Percentiles rank a stretch among this genome's conserved stretches.
These are phyloP conservation scores for Ustilago trichophora DNA, from an alignment of 1,284 basidiomycete species.

Conservation along the genomic window DNA sequence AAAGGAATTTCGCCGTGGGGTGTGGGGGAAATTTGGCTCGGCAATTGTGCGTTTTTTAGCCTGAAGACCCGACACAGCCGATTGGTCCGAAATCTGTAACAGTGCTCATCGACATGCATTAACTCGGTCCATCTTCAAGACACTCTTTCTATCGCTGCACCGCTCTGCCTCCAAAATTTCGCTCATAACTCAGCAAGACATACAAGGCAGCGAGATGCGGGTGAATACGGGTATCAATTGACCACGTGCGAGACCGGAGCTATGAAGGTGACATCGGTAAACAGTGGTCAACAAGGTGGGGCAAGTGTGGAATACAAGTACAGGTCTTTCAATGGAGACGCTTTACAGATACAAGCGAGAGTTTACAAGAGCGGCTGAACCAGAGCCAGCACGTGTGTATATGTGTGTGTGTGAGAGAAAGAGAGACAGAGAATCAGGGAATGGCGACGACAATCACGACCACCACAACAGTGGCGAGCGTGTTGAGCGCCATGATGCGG, in stretches of 20 bases:
- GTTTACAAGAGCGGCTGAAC: too few relatives aligned
- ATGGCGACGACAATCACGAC: slow-evolving; percentile 41
- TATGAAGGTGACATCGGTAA: slow-evolving; percentile 9
- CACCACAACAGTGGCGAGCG: slow-evolving; percentile 23
- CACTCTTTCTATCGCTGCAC: too few relatives aligned
- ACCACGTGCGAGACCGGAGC: background rate
- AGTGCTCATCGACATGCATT: too few relatives aligned
- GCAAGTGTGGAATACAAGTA: slow-evolving; percentile 8
- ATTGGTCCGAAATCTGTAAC: slow-evolving; percentile 15
- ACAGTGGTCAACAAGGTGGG: background rate
- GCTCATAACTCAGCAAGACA: too few relatives aligned
- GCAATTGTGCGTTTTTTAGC: slow-evolving; percentile 10
- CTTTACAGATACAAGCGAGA: slow-evolving; percentile 10
- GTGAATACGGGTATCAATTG: slow-evolving; percentile 8
- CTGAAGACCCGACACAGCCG: slow-evolving; percentile 15
- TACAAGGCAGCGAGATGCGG: too few relatives aligned
- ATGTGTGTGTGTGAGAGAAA: background rate
- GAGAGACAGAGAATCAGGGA: slow-evolving; percentile 11
- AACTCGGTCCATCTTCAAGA: too few relatives aligned
- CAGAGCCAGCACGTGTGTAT: too few relatives aligned
- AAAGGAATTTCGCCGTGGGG: too few relatives aligned
- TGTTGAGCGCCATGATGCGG: slow-evolving; percentile 35
- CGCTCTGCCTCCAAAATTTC: too few relatives aligned
- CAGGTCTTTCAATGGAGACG: background rate
- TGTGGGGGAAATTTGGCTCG: background rate